phyloP scores from a whole-genome alignment of 331 rosid genomes.

The Acacia pycnantha region DNA sequence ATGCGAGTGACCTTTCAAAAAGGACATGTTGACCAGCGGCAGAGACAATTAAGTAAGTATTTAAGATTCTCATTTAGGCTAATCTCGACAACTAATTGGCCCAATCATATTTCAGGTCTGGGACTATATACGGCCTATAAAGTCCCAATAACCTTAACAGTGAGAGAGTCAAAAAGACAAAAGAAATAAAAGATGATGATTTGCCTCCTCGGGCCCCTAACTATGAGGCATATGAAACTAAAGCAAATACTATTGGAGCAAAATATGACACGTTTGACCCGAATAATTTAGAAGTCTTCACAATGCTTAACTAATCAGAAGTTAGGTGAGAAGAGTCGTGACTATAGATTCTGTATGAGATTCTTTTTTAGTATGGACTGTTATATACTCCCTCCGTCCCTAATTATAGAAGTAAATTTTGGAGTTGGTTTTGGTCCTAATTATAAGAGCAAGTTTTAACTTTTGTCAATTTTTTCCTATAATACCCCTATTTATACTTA shows the following conservation, averaged over 20 bases:
- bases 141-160: neutral
- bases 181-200: slow-evolving; percentile 17
- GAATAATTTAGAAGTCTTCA: neutral
- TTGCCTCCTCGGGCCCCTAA: slow-evolving; percentile 86
- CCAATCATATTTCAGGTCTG: slow-evolving; percentile 31
- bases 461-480: too few relatives aligned
- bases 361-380: too few relatives aligned
- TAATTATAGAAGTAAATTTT: too few relatives aligned
- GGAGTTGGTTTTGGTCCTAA: too few relatives aligned
- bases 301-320: too few relatives aligned
- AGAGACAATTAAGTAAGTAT: neutral
- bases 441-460: too few relatives aligned
- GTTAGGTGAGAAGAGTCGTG: too few relatives aligned
- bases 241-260: neutral
- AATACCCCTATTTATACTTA: too few relatives aligned
- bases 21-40: slow-evolving; percentile 40
- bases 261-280: neutral
- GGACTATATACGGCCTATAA: neutral
- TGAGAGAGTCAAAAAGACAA: neutral
- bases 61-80: neutral
- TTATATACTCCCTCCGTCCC: too few relatives aligned
- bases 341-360: too few relatives aligned
- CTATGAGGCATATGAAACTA: slow-evolving; percentile 13
- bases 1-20: slow-evolving; percentile 22
- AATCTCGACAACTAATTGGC: slow-evolving; percentile 36